Conservation (phyloP, 1,284 basidiomycete genomes). For the Microbotryum saponariae region DNA sequence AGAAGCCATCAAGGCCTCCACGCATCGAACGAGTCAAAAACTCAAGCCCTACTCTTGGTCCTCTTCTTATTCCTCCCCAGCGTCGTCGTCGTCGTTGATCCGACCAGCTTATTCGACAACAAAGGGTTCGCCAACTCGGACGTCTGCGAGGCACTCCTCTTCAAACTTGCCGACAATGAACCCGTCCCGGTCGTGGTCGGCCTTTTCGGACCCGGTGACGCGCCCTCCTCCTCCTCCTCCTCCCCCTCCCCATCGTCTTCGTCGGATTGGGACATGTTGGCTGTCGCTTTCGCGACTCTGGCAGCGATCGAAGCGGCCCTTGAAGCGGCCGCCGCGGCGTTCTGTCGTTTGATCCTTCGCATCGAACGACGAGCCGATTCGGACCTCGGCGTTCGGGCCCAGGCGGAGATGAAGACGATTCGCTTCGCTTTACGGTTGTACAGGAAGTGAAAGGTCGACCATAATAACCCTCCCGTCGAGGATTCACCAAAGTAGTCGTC, state of each 20-base stretch:
- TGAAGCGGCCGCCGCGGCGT: too few relatives aligned
- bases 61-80: slow-evolving; percentile 15
- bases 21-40: neutral
- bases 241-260: slow-evolving; percentile 7
- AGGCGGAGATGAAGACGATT: slow-evolving; percentile 84
- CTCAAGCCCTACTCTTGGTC: slow-evolving; percentile 12
- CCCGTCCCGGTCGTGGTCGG: slow-evolving; percentile 4
- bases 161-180: neutral
- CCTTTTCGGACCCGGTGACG: slow-evolving; percentile 13
- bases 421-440: slow-evolving; percentile 84
- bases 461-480: slow-evolving; percentile 74
- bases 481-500: slow-evolving; percentile 15
- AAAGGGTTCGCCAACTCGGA: too few relatives aligned
- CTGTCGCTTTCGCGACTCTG: neutral
- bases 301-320: too few relatives aligned
- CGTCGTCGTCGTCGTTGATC: neutral
- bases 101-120: too few relatives aligned
- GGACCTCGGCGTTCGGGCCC: slow-evolving; percentile 57
- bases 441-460: slow-evolving; percentile 98
- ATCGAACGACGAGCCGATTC: neutral
- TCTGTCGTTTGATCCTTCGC: too few relatives aligned
- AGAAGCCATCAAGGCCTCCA: neutral
- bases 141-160: slow-evolving; percentile 2
- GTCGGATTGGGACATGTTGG: neutral
- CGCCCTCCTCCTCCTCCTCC: slow-evolving; percentile 16